Percentiles rank a stretch among this genome's conserved stretches.
phyloP scores from a whole-genome alignment of 345 rosid genomes.

The Eutrema japonicum region DNA sequence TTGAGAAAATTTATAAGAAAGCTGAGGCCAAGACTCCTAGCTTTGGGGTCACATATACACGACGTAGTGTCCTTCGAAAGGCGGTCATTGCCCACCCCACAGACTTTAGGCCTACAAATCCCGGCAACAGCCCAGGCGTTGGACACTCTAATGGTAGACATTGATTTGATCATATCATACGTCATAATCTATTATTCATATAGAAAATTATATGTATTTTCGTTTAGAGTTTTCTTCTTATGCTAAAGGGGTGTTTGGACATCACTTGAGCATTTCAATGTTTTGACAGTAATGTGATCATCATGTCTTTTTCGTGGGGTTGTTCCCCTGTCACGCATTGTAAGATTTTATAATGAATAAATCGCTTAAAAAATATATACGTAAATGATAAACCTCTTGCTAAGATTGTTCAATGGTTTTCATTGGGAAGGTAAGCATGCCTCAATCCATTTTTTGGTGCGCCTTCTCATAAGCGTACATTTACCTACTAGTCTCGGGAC shows the following conservation, averaged over 20 bases:
- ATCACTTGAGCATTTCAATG: conserved; percentile 15
- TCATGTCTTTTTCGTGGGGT: too few species aligned
- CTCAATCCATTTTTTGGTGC: too few species aligned
- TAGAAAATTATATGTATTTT: conserved; percentile 18
- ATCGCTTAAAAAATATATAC: not conserved
- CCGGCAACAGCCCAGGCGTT: conserved; percentile 48
- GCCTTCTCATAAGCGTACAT: too few species aligned
- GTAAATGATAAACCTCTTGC: conserved; percentile 5
- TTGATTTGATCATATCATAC: conserved; percentile 12
- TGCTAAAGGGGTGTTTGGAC: conserved; percentile 1
- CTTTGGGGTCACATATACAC: conserved; percentile 21
- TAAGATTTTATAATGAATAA: conserved; percentile 34
- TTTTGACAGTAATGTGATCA: conserved; percentile 9
- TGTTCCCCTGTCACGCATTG: not conserved
- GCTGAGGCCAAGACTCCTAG: not conserved
- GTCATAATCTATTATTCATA: conserved; percentile 12
- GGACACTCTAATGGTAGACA: conserved; percentile 46
- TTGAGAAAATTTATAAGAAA: not conserved
- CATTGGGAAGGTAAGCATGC: not conserved
- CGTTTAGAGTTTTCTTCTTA: conserved; percentile 14
- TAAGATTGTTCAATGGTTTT: not conserved
- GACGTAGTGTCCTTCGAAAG: conserved; percentile 21
- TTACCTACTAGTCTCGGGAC: too few species aligned
- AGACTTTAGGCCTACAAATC: conserved; percentile 44
- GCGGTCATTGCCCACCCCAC: conserved; percentile 24